Conservation (phyloP, 2,329 filamentous ascomycete species). For the Stemphylium lycopersici region DNA sequence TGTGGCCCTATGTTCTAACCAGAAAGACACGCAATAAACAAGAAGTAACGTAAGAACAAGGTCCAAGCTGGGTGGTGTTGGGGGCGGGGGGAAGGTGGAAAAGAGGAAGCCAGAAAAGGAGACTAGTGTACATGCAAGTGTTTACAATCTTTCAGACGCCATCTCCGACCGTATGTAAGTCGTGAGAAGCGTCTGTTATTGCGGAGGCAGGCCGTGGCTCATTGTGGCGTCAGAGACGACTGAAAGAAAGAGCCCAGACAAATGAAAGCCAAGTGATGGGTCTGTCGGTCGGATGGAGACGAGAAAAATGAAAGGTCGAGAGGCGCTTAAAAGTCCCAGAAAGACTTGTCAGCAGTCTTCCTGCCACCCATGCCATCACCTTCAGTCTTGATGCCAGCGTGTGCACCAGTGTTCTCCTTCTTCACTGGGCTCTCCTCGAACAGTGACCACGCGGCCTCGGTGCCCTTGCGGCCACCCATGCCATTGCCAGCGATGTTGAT, state of each 20-base stretch:
- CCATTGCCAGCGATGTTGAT: conserved; percentile 51
- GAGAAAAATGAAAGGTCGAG: not conserved
- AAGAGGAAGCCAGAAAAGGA: not conserved
- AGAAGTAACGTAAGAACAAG: not conserved
- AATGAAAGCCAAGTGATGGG: not conserved
- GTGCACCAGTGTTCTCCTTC: conserved; percentile 40
- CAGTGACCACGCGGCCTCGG: conserved; percentile 50
- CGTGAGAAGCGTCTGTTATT: not conserved
- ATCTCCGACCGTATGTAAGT: not conserved
- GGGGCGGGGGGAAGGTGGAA: not conserved
- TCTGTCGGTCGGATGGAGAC: no score
- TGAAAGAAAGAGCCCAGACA: not conserved
- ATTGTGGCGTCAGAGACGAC: not conserved
- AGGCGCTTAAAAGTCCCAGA: conserved; percentile 39
- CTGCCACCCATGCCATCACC: conserved; percentile 51
- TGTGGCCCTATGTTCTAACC: no score
- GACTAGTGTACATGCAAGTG: not conserved
- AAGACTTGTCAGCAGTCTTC: conserved; percentile 37
- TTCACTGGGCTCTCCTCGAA: conserved; percentile 37
- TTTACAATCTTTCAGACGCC: not conserved
- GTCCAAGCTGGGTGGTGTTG: not conserved
- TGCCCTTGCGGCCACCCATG: conserved; percentile 50
- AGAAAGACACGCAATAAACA: not conserved
- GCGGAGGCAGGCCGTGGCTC: not conserved
- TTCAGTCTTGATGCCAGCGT: conserved; percentile 41